Conservation (phyloP, 306 rosid genomes). For the Cyamopsis tetragonoloba region DNA sequence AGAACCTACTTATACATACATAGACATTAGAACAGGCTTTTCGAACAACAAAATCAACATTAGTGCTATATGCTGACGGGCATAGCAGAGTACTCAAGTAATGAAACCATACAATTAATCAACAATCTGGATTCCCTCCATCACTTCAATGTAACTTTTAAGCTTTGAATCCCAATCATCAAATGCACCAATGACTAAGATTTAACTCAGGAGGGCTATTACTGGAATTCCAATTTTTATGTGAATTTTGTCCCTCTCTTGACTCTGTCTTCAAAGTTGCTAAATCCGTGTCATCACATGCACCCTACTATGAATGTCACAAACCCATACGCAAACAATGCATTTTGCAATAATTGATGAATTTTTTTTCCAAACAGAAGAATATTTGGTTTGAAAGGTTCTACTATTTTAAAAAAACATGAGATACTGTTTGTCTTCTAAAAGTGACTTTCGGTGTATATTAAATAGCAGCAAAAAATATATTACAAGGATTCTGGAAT, state of each 20-base stretch:
- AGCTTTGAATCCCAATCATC: too few relatives aligned
- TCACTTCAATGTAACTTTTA: too few relatives aligned
- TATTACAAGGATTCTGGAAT: neutral
- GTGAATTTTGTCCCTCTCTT: neutral
- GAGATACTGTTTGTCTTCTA: conserved; percentile 12
- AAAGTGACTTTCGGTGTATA: neutral
- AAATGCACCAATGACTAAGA: too few relatives aligned
- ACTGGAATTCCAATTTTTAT: neutral
- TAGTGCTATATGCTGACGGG: neutral
- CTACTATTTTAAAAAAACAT: neutral
- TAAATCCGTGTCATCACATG: neutral
- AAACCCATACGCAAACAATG: conserved; percentile 10
- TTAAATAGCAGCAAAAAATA: neutral
- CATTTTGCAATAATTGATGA: conserved; percentile 4
- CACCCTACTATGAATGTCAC: neutral
- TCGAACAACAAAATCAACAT: neutral
- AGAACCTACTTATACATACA: neutral
- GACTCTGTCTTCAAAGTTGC: neutral
- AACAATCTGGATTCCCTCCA: too few relatives aligned
- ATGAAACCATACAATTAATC: too few relatives aligned
- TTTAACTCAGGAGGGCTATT: too few relatives aligned
- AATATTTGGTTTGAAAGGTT: conserved; percentile 7
- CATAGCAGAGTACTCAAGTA: neutral
- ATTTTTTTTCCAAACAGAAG: neutral
- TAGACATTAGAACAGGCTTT: neutral